phyloP scores from a whole-genome alignment of 495 filamentous ascomycete species.

The Aspergillus ostianus region DNA sequence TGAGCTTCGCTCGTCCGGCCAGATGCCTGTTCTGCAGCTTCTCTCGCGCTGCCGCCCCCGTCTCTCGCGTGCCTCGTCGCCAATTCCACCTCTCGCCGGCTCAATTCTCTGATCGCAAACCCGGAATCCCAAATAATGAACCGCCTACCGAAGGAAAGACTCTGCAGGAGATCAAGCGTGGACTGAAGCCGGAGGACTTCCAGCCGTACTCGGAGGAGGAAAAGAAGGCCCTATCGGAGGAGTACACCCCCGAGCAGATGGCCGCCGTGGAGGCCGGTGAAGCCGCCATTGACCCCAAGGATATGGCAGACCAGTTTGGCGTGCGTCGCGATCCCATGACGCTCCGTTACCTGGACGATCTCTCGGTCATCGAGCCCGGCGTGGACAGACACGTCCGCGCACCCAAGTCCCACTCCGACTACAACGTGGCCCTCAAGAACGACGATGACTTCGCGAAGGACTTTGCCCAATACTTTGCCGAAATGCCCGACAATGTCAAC shows the following conservation, averaged over 20 bases:
- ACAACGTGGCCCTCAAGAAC: constrained; percentile 59
- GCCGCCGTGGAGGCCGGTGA: constrained; percentile 86
- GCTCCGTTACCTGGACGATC: constrained; percentile 82
- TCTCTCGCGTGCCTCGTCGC: constrained; percentile 46
- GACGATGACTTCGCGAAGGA: constrained; percentile 55
- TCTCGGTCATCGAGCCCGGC: constrained; percentile 70
- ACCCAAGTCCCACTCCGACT: constrained; percentile 56
- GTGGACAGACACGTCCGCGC: constrained; percentile 64
- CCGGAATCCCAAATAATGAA: constrained; percentile 24
- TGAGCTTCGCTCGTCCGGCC: constrained; percentile 59
- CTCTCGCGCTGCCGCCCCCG: constrained; percentile 37
- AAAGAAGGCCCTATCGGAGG: constrained; percentile 55
- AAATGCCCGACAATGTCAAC: constrained; percentile 47
- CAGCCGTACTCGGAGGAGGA: constrained; percentile 68
- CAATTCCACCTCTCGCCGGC: constrained; percentile 52
- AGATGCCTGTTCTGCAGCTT: constrained; percentile 57
- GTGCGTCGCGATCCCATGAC: constrained; percentile 68
- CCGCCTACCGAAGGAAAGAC: constrained; percentile 22
- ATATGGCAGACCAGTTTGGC: constrained; percentile 70
- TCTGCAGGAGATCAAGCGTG: constrained; percentile 16
- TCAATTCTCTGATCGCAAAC: constrained; percentile 35
- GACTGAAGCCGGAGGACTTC: constrained; percentile 46
- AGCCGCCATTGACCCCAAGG: constrained; percentile 70
- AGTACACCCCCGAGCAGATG: constrained; percentile 79
- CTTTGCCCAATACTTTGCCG: constrained; percentile 55